A percentile compares a stretch with the other conserved stretches of the same genome.
phyloP scores from a whole-genome alignment of 1,284 basidiomycete species.

The Pseudozyma thailandica region DNA sequence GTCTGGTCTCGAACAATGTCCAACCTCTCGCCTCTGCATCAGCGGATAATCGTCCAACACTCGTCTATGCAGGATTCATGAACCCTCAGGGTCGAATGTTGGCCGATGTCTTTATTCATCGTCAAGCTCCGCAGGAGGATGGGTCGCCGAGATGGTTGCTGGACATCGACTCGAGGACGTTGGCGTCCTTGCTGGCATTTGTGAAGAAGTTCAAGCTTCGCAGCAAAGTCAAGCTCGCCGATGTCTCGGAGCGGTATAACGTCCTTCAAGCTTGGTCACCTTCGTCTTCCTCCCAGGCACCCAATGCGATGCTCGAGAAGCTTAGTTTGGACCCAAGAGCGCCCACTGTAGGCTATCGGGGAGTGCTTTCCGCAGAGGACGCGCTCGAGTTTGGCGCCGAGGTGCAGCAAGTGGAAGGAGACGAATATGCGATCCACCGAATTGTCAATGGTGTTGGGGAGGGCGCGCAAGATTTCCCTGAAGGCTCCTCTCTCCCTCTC shows the following conservation, averaged over 20 bases:
- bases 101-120: constrained; percentile 87
- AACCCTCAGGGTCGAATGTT: constrained; percentile 91
- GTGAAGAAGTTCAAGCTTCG: constrained; percentile 88
- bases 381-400: not conserved
- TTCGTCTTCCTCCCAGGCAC: not conserved
- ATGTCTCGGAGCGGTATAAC: constrained; percentile 79
- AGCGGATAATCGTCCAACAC: no score
- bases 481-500: constrained; percentile 84
- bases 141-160: constrained; percentile 73
- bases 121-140: constrained; percentile 12
- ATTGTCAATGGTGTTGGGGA: constrained; percentile 88
- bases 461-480: constrained; percentile 80
- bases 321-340: constrained; percentile 44
- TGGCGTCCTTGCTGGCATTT: constrained; percentile 73
- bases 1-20: constrained; percentile 77
- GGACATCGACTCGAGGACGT: constrained; percentile 76
- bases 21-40: constrained; percentile 11
- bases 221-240: constrained; percentile 82
- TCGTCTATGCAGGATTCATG: constrained; percentile 80
- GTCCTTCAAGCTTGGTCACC: constrained; percentile 81
- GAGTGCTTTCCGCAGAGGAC: constrained; percentile 14
- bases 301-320: constrained; percentile 1
- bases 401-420: not conserved
- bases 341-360: constrained; percentile 55
- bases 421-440: constrained; percentile 79